These are phyloP conservation scores for Tylopilus felleus DNA, from an alignment of 768 basidiomycete species.

Conservation along the genomic window DNA sequence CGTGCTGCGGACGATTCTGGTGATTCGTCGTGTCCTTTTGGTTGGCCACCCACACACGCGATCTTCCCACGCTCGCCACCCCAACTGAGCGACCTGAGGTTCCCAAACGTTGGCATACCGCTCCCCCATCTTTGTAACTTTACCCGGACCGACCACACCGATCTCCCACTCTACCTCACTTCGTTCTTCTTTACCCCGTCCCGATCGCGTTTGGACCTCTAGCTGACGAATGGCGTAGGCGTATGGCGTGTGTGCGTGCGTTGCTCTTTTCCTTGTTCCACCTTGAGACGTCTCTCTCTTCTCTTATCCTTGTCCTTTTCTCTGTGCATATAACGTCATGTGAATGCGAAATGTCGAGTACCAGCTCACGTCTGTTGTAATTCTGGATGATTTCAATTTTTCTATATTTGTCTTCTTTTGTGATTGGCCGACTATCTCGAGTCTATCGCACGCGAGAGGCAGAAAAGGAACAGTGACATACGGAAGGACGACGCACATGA, in stretches of 20 bases:
- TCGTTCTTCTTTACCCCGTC: too few relatives aligned
- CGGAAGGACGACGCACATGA: not conserved
- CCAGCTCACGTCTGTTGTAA: slow-evolving; percentile 23
- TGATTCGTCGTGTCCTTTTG: not conserved
- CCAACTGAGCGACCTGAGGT: too few relatives aligned
- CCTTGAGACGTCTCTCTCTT: too few relatives aligned
- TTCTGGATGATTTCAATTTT: slow-evolving; percentile 3
- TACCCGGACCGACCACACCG: not conserved
- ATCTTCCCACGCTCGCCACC: not conserved
- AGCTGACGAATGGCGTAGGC: not conserved
- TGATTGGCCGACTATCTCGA: too few relatives aligned
- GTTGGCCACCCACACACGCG: too few relatives aligned
- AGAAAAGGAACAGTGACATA: not conserved
- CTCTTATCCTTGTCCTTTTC: not conserved
- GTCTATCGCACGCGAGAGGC: not conserved
- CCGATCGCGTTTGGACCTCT: not conserved
- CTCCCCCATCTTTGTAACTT: too few relatives aligned
- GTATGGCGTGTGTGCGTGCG: not conserved
- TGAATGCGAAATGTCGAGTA: slow-evolving; percentile 13
- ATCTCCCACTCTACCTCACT: not conserved
- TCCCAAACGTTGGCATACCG: too few relatives aligned
- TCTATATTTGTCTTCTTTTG: not conserved
- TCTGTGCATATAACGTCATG: slow-evolving; percentile 1
- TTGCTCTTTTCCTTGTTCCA: too few relatives aligned
- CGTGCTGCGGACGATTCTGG: slow-evolving; percentile 1